Conservation (phyloP, 1,284 basidiomycete genomes). For the Mycena citricolor region DNA sequence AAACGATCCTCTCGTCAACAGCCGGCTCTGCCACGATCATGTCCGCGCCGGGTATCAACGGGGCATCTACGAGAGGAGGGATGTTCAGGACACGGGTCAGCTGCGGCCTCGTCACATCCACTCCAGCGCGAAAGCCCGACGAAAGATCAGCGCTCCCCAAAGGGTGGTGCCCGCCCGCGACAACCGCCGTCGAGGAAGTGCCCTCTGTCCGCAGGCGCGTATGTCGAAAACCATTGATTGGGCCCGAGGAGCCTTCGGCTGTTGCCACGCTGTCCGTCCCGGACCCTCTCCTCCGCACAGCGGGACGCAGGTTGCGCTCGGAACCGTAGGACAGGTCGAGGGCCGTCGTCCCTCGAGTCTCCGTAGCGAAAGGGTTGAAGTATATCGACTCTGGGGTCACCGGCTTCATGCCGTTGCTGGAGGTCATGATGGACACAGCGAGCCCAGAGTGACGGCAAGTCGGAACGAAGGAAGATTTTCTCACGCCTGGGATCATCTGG, state of each 20-base stretch:
- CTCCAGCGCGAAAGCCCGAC: slow-evolving; percentile 32
- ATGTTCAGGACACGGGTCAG: slow-evolving; percentile 41
- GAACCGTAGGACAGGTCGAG: slow-evolving; percentile 14
- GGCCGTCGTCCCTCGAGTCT: slow-evolving; percentile 16
- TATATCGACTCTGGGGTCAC: slow-evolving; percentile 19
- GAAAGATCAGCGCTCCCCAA: slow-evolving; percentile 35
- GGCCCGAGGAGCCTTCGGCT: slow-evolving; percentile 14
- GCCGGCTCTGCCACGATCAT: slow-evolving; percentile 20
- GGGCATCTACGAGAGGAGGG: slow-evolving; percentile 32
- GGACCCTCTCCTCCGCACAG: slow-evolving; percentile 11
- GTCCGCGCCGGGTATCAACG: slow-evolving; percentile 23
- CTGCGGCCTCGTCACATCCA: slow-evolving; percentile 44
- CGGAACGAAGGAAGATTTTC: no score
- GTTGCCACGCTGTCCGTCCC: slow-evolving; percentile 15
- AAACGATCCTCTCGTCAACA: slow-evolving; percentile 46
- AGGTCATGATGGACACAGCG: no score
- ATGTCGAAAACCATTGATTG: slow-evolving; percentile 27
- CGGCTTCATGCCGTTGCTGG: slow-evolving; percentile 12
- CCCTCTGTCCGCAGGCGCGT: slow-evolving; percentile 32
- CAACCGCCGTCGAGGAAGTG: slow-evolving; percentile 17
- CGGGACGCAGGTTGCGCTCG: slow-evolving; percentile 9
- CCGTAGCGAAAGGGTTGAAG: slow-evolving; percentile 22
- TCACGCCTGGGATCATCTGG: no score
- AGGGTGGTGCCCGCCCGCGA: slow-evolving; percentile 27
- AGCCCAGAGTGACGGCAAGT: no score